Evolutionary conservation across 2,329 filamentous ascomycete genomes (phyloP), one percentile per base, ranked within the genome.

Genomic region (Shiraia sp.): DNA sequence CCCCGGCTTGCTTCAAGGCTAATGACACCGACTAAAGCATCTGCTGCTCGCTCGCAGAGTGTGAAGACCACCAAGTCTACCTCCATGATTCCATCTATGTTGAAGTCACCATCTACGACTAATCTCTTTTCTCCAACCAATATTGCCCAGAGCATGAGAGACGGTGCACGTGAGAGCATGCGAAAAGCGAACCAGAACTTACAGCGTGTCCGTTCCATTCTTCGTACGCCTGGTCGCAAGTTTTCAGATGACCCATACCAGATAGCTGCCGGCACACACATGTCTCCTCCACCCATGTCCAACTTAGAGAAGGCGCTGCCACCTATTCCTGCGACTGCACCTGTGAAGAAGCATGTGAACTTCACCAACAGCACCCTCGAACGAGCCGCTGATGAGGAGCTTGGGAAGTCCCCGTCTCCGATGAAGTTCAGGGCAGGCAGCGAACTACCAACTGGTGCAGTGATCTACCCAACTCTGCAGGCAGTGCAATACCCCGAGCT

Each of bases 11-110:
- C 61, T n/a, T 58, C 65, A 24, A 58, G 65, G 22, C 73, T 92
- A 22, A 80, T 85, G 68, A 95, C 88, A 5, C 90, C 90, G 0
- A 93, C 88, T 7, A 90, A 89, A 65, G 75, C 88, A 6, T 89
- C 87, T 1, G 68, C 88, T 36, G 81, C 83, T 24, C 83, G 85
- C 30, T 72, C 78, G 32, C 71, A 77, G 40, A 82, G 76, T 52
- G 71, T 79, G 31, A 79, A 77, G 55, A 59, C 65, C 7, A 47
- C 59, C 16, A 75, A 74, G 57, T 65, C 67, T 38, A 73, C 73
- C 15, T 76, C 73, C 13, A 76, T 81, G 61, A 74, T 79, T 22
- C 79, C 76, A 33, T 81, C 81, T 8, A 70, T 80, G 15, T 57
- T 68, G 13, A 69, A 68, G 14, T 77, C 77, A n/a, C 72, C 77